Base-by-base conservation (phyloP, 1,284 basidiomycete species). In the Farysia itapuensis region DNA sequence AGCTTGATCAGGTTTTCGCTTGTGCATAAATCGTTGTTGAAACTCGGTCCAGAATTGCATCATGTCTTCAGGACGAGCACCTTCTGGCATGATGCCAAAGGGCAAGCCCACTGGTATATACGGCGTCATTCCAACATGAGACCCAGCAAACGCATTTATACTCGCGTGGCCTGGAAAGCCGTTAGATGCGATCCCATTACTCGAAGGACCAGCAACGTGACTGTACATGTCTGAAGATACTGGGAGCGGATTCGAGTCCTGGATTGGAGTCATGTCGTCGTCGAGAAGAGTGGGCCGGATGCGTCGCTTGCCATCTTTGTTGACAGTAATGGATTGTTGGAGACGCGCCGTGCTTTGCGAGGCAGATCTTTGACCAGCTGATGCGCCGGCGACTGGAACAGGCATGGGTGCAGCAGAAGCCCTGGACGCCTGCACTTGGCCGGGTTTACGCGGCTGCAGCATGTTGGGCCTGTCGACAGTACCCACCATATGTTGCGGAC, bases 231-330 rank as follows among this genome's bases (percentile, higher is more conserved):
- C 16, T 12, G 39, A 15, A 2, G 44, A 37, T 3, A 41, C 6
- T 13, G 36, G 42, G 18, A 44, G 19, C 18, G 25, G 56, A 38
- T 34, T 40, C 40, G 6, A 41, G 22, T 32, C 9, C 15, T 14
- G 45, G 40, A 15, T 51, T 12, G 42, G 12, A 7, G 49, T 38
- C 7, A 24, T 35, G 24, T 63, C 59, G 33, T 56, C 50, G 11
- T 78, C 79, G 30, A 81, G 70, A 53, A 81, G 80, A 1, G 80
- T 81, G 1, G 87, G 82, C 44, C 82, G 81, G 14, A 82, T 82
- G 37, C 86, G 82, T 70, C 86, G 86, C 78, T 88, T 88, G 42
- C 79, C 84, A 26, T 78, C 72, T 26, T 61, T 58, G 46, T 66
- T 73, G 22, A 75, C 70, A 15, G 78, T 78, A 47, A 78, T 77